Percentiles rank a stretch among this genome's conserved stretches.
phyloP scores from a whole-genome alignment of 257 asterid species.

The Verbena officinalis region DNA sequence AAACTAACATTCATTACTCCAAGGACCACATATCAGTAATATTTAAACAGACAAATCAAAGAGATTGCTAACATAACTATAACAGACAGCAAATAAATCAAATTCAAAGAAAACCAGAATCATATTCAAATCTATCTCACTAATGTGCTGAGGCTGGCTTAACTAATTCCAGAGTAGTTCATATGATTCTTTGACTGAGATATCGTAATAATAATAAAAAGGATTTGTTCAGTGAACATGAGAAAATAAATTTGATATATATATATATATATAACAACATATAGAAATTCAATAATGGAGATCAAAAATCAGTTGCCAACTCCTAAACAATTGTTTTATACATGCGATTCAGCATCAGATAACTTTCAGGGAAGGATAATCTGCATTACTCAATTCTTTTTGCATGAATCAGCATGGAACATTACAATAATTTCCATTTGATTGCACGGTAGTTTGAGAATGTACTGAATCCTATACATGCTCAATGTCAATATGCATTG shows the following conservation, averaged over 20 bases:
- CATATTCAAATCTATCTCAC: constrained; percentile 8
- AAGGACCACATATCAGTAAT: constrained; percentile 1
- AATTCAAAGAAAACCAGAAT: not conserved
- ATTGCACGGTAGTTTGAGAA: not conserved
- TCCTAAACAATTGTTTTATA: not conserved
- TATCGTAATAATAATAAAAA: not conserved
- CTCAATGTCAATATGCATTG: not conserved
- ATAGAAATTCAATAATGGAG: not conserved
- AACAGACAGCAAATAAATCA: constrained; percentile 15
- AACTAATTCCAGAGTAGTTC: constrained; percentile 12
- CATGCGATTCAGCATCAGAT: not conserved
- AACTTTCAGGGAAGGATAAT: not conserved
- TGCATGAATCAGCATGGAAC: not conserved
- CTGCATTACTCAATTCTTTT: not conserved
- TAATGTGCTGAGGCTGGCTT: not conserved
- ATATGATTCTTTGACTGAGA: constrained; percentile 8
- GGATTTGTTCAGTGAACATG: not conserved
- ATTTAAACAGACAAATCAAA: constrained; percentile 12
- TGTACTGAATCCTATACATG: not conserved
- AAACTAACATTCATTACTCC: constrained; percentile 6
- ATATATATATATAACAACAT: not conserved
- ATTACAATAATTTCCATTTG: not conserved
- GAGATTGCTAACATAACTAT: not conserved
- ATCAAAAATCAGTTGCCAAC: not conserved
- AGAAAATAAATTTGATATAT: no score